A percentile compares a stretch with the other conserved stretches of the same genome.
Evolutionary conservation across 306 rosid genomes (phyloP).

Genomic region (Pyrus bretschneideri): DNA sequence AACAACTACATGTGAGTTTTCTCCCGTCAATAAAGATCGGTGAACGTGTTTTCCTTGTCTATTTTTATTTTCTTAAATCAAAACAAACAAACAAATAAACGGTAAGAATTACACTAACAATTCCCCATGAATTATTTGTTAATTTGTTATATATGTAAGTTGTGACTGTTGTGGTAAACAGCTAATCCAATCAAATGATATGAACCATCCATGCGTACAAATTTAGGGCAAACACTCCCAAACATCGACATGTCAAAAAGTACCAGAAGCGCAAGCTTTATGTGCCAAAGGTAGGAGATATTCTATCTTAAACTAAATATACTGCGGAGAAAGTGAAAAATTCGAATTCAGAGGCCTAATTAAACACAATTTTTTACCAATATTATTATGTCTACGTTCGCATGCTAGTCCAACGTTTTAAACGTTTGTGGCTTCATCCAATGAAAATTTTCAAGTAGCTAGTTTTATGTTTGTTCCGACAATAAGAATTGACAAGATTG

Average conservation of each 20-base stretch:
- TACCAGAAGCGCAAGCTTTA: too few species aligned
- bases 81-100: too few species aligned
- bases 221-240: neutral
- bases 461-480: neutral
- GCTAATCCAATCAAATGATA: neutral
- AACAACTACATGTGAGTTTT: neutral
- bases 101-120: too few species aligned
- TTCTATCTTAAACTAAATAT: too few species aligned
- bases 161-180: neutral
- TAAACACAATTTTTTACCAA: too few species aligned
- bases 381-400: neutral
- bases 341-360: too few species aligned
- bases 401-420: neutral
- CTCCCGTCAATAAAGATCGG: rapidly evolving
- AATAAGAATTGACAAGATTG: constrained; percentile 7
- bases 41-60: neutral
- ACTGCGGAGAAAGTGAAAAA: rapidly evolving
- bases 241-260: neutral
- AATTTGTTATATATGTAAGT: too few species aligned
- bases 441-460: neutral
- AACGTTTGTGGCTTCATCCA: neutral
- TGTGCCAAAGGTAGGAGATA: too few species aligned
- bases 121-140: too few species aligned
- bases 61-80: too few species aligned
- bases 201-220: too few species aligned